Conservation (phyloP, 129 eudicot species). For the Helianthus tuberosus region DNA sequence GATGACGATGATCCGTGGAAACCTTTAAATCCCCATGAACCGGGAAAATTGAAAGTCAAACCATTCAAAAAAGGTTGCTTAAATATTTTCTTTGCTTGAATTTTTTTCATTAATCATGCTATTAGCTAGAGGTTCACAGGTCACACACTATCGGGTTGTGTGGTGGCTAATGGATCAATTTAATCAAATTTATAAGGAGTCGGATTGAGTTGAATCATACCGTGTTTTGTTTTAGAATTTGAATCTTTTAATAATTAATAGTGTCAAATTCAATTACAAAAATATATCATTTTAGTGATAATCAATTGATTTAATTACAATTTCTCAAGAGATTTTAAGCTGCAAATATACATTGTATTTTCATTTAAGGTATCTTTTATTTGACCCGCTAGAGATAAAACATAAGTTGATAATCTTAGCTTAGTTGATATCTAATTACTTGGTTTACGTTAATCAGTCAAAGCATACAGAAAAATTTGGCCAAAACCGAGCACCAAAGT, state of each 20-base stretch:
- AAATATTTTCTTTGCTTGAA: conserved; percentile 12
- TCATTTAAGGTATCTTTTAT: neutral
- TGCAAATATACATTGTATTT: neutral
- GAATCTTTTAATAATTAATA: neutral
- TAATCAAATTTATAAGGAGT: neutral
- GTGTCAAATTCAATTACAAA: neutral
- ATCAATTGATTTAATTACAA: neutral
- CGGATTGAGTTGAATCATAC: neutral
- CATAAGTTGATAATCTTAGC: neutral
- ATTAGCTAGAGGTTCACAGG: neutral
- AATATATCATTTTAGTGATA: neutral
- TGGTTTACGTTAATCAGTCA: conserved; percentile 56
- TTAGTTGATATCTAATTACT: neutral
- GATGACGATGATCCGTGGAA: conserved; percentile 85
- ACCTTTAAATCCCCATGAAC: conserved; percentile 94
- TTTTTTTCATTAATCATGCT: neutral
- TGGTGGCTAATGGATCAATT: neutral
- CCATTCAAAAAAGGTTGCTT: conserved; percentile 73
- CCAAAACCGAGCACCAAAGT: conserved; percentile 36
- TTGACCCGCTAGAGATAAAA: neutral
- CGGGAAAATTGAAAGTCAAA: conserved; percentile 81
- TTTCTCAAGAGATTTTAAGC: neutral
- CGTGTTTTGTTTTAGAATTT: no score
- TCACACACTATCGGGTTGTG: neutral
- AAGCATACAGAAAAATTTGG: conserved; percentile 39